Conservation (phyloP, 2,329 filamentous ascomycete species). For the Mollisiaceae sp. region DNA sequence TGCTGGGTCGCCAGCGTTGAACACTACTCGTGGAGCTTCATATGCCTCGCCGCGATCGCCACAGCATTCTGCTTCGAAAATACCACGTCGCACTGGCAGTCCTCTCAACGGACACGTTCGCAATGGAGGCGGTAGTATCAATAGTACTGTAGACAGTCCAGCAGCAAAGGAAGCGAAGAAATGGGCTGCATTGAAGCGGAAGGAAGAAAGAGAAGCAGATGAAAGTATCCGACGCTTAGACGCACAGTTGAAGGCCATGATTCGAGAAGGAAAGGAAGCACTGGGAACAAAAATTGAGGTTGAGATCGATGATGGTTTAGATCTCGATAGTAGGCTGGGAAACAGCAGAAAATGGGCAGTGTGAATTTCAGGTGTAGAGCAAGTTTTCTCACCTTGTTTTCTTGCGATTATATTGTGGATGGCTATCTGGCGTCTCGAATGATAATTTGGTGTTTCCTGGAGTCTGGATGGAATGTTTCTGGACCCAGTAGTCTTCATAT, state of each 20-base stretch:
- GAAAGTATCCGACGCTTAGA: slow-evolving; percentile 81
- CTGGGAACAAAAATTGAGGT: slow-evolving; percentile 65
- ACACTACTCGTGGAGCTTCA: slow-evolving; percentile 54
- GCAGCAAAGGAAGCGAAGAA: slow-evolving; percentile 70
- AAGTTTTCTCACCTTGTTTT: slow-evolving; percentile 4
- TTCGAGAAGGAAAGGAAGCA: slow-evolving; percentile 85
- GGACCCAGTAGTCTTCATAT: not conserved
- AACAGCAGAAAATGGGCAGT: slow-evolving; percentile 19
- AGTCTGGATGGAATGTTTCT: not conserved
- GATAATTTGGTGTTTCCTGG: not conserved
- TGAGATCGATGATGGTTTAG: slow-evolving; percentile 36
- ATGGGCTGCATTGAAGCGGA: slow-evolving; percentile 72
- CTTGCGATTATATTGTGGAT: slow-evolving; percentile 19
- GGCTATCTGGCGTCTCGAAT: slow-evolving; percentile 19
- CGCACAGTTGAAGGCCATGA: slow-evolving; percentile 80
- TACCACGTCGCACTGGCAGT: slow-evolving; percentile 30
- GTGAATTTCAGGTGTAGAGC: not conserved
- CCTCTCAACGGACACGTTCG: slow-evolving; percentile 7
- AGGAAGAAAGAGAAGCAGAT: slow-evolving; percentile 79
- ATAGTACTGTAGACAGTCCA: slow-evolving; percentile 35
- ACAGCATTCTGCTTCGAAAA: slow-evolving; percentile 30
- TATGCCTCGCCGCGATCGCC: slow-evolving; percentile 57
- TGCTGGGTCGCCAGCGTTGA: slow-evolving; percentile 51
- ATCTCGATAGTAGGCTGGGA: not conserved
- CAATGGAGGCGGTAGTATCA: not conserved